phyloP scores from a whole-genome alignment of 768 basidiomycete species.

The Macrolepiota fuliginosa region DNA sequence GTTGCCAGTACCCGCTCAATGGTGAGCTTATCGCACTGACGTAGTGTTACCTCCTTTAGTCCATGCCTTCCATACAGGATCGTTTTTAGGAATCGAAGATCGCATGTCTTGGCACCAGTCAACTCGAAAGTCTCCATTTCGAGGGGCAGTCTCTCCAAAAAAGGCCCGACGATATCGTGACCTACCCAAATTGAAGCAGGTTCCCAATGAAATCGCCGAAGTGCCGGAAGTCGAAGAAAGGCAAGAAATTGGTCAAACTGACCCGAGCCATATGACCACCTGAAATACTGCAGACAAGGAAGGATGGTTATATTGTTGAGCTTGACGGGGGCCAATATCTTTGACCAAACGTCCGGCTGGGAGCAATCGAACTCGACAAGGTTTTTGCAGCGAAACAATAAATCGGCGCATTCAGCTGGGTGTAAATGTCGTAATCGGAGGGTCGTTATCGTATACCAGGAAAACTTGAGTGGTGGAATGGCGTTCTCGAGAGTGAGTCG shows the following conservation, averaged over 20 bases:
- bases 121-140: background rate
- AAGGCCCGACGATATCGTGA: background rate
- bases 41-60: background rate
- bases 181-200: background rate
- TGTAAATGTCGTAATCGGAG: background rate
- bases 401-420: background rate
- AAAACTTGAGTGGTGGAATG: background rate
- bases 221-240: background rate
- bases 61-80: background rate
- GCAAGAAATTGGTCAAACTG: background rate
- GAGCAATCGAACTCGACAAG: background rate
- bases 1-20: background rate
- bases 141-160: background rate
- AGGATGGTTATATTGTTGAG: background rate
- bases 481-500: background rate
- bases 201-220: background rate
- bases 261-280: background rate
- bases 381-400: background rate
- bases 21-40: background rate
- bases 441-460: background rate
- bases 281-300: background rate
- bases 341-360: background rate
- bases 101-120: background rate
- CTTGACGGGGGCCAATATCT: background rate
- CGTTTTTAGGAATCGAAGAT: background rate